Evolutionary conservation across 805 yeast species (phyloP), one percentile per base, ranked within the genome.

Genomic region (Kuraishia borneana): DNA sequence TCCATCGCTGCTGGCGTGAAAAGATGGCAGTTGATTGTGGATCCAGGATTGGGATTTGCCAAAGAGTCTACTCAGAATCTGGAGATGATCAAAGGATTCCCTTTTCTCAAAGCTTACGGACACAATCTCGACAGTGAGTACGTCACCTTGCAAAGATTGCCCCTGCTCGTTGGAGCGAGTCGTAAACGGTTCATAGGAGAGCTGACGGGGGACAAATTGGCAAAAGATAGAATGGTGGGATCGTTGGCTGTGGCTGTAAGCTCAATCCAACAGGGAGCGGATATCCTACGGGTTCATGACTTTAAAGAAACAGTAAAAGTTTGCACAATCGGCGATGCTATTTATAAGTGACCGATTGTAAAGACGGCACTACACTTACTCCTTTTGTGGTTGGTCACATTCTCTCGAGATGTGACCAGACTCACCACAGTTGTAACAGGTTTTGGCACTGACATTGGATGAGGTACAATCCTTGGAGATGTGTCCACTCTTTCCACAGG

Each of bases 41-140:
- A 92, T 51, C 98, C 99, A 1, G 98, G 98, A 2, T 58, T 92
- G 28, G 98, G 99, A 2, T 92, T 92, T 56, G 96, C 97, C n/a
- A 92, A 92, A 53, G 68, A 66, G 35, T 45, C 68, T n/a, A 43
- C 51, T 6, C 95, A 88, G 48, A 89, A 88, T 52, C 43, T 88
- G 21, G 65, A 66, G 17, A 45, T 85, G 1, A 65, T 92, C 20
- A 68, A 73, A 39, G 63, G 72, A 14, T 42, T 65, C 39, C 70
- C 56, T 32, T 44, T 40, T 21, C 53, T 62, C 46, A 77, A 77
- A 48, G 54, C 60, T 21, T 79, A 75, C 44, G 58, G 74, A 1
- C 44, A 47, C 10, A 48, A 46, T 25, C 34, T 38, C n/a, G 36
- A 41, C 14, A 42, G 49, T 13, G 47, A 39, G 3, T 71, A 61